Conservation (phyloP, 257 asterid genomes). For the Solanum pimpinellifolium region DNA sequence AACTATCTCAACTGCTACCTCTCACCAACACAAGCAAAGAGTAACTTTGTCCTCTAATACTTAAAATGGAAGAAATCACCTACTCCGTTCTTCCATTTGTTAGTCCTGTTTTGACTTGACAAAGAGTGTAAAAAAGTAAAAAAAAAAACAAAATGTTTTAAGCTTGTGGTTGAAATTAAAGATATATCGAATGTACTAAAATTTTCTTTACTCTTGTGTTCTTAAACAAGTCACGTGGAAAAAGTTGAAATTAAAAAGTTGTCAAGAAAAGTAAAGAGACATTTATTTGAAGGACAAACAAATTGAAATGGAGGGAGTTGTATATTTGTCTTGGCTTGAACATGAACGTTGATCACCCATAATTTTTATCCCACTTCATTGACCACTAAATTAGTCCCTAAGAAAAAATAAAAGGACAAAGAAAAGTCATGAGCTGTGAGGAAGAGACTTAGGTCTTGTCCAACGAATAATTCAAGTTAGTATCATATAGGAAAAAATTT, state of each 20-base stretch:
- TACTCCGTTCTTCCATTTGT: neutral
- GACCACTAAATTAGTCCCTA: neutral
- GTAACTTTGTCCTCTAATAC: neutral
- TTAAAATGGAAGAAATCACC: neutral
- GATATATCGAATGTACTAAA: no score
- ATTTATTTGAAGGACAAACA: neutral
- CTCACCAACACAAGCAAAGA: neutral
- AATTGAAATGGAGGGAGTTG: fast-evolving
- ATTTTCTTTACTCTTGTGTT: no score
- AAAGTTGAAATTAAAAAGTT: no score
- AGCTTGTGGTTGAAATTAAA: no score
- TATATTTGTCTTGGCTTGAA: neutral
- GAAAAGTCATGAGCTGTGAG: neutral
- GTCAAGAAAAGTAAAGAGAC: no score
- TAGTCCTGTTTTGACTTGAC: neutral
- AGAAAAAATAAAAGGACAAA: neutral
- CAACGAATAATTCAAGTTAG: neutral
- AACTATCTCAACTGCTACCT: neutral
- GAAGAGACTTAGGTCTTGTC: neutral
- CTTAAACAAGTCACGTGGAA: no score
- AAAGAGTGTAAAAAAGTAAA: neutral
- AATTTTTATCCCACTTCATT: neutral
- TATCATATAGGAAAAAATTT: neutral
- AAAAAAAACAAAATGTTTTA: no score
- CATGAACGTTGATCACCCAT: neutral